Evolutionary conservation across 495 filamentous ascomycete species (phyloP), one percentile per base, ranked within the genome.

Genomic region (Hyaloscypha hepaticicola): DNA sequence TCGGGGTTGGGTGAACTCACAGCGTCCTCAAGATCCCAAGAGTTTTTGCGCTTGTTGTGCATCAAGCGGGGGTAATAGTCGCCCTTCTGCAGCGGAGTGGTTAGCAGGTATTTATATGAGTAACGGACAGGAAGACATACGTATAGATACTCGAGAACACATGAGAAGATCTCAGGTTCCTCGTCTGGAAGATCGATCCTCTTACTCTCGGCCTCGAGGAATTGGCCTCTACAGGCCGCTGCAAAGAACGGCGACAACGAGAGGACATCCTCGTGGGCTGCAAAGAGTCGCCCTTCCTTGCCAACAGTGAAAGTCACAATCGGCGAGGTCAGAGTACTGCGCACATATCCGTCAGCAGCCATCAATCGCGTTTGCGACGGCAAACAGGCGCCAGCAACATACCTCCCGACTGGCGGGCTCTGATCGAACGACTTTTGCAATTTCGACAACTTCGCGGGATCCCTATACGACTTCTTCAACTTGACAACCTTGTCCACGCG

Each of bases 121-220:
- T 9, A 12, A 7, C 16, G 28, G 19, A 53, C 19, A 7, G 0
- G 62, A 5, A 31, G 26, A 70, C 68, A 11, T 57, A 70, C 68
- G 83, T 97, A 96, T 64, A 96, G 87, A 71, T 89, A 96, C 73
- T 96, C 93, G 56, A 97, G 86, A 21, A 97, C 81, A 22, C 89
- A 92, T 28, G 92, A 95, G 81, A 97, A 90, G 70, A 95, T 87
- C 73, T 96, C 92, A 19, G 93, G 90, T 70, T 92, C 85, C 75
- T 96, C 93, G 61, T 92, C 85, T 5, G 93, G 90, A 27, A 97
- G 86, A 58, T 87, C 78, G 69, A 96, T 86, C 65, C 86, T 85
- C 76, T 90, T 92, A 70, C 81, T 80, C 67, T 81, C 74, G 5
- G 84, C 72, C 64, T 87, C 84, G 73, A 87, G 79, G 77, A 88